Conservation (phyloP, 2,329 filamentous ascomycete species). For the Colletotrichum siamense region DNA sequence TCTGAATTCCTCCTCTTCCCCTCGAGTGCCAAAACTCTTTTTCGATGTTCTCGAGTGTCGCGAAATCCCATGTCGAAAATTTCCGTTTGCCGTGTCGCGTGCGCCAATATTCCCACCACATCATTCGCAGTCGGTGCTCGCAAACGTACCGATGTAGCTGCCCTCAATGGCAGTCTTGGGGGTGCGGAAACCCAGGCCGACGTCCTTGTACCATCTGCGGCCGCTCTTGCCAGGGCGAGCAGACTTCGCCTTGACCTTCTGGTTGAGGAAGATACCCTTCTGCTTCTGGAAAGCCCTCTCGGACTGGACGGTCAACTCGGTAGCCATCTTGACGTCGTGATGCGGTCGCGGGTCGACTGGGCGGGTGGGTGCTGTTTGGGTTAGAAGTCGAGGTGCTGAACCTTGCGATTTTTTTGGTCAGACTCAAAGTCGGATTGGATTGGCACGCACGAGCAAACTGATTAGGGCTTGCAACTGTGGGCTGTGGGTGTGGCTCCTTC, state of each 20-base stretch:
- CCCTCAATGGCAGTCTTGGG: constrained; percentile 99
- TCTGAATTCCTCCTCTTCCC: neutral
- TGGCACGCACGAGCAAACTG: neutral
- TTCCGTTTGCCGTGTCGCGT: neutral
- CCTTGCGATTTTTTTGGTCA: constrained; percentile 10
- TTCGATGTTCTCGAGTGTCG: neutral
- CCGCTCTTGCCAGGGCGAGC: constrained; percentile 88
- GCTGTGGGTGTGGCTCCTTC: neutral
- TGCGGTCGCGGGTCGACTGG: constrained; percentile 21
- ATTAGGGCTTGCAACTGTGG: neutral
- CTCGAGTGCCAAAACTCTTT: neutral
- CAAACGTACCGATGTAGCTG: constrained; percentile 93
- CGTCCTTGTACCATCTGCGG: constrained; percentile 98
- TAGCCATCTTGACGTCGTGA: constrained; percentile 73
- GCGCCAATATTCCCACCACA: neutral
- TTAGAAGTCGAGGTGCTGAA: constrained; percentile 17
- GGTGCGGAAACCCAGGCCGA: constrained; percentile 98
- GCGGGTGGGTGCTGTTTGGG: constrained; percentile 23
- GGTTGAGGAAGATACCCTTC: constrained; percentile 99
- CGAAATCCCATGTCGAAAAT: neutral
- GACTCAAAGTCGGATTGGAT: neutral
- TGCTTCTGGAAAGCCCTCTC: constrained; percentile 99
- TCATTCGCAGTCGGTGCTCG: constrained; percentile 1
- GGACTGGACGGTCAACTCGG: constrained; percentile 99
- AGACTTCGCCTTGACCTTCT: constrained; percentile 88